These are phyloP conservation scores for Solidago caesia DNA, from an alignment of 129 eudicot species.

Conservation along the genomic window DNA sequence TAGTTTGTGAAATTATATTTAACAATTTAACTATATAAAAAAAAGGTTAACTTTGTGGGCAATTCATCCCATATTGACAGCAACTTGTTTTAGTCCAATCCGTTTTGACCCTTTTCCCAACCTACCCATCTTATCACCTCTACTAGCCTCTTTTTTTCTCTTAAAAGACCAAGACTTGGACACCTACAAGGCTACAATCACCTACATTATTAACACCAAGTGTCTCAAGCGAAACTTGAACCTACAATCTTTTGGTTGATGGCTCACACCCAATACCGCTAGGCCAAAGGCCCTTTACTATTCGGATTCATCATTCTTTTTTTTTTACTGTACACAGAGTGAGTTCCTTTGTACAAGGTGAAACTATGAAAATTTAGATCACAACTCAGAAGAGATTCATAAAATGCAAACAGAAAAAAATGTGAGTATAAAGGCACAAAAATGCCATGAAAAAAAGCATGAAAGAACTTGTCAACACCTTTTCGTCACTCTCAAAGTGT, in stretches of 20 bases:
- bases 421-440: background rate
- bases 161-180: background rate
- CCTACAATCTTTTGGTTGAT: no score
- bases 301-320: no score
- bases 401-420: background rate
- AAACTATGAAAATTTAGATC: conserved; percentile 5
- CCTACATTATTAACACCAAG: no score
- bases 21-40: background rate
- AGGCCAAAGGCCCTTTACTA: no score
- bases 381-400: background rate
- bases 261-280: no score
- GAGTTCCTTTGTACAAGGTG: background rate
- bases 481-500: conserved; percentile 92
- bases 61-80: background rate
- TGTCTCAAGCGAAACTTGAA: no score
- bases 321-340: background rate
- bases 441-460: background rate
- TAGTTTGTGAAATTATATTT: background rate
- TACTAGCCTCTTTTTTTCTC: background rate
- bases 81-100: background rate
- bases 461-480: conserved; percentile 42
- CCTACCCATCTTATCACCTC: background rate
- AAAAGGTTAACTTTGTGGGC: background rate
- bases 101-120: background rate
- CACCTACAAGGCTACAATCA: background rate